These are phyloP conservation scores for Apiospora pterosperma DNA, from an alignment of 2,329 filamentous ascomycete species.

Conservation along the genomic window DNA sequence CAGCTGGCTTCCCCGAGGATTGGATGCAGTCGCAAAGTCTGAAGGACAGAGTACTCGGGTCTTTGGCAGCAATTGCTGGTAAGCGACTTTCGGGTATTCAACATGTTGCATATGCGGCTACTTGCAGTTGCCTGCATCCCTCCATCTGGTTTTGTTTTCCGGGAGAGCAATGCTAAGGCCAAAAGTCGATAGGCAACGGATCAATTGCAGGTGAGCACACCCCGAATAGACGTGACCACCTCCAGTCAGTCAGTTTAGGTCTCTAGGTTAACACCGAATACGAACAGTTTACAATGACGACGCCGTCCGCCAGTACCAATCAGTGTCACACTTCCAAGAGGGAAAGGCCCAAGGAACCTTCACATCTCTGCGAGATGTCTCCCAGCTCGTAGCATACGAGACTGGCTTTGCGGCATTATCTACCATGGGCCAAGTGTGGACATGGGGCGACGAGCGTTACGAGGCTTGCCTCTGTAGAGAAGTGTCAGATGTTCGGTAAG, in stretches of 20 bases:
- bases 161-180: no score
- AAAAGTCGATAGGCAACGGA: no score
- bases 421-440: conserved; percentile 41
- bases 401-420: conserved; percentile 47
- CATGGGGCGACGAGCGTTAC: conserved; percentile 58
- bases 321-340: conserved; percentile 8
- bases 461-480: conserved; percentile 53
- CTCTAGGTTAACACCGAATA: conserved; percentile 10
- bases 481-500: conserved; percentile 32
- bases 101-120: no score
- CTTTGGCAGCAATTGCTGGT: conserved; percentile 28
- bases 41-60: conserved; percentile 18
- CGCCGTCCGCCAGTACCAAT: conserved; percentile 25
- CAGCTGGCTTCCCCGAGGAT: conserved; percentile 25
- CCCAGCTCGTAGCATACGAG: conserved; percentile 44
- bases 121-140: no score
- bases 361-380: conserved; percentile 22
- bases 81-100: no score
- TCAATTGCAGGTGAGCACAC: conserved; percentile 23
- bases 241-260: background rate
- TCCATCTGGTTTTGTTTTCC: no score
- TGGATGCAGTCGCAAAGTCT: conserved; percentile 14
- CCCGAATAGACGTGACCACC: background rate
- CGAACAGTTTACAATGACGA: conserved; percentile 17
- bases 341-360: conserved; percentile 13